Base-by-base conservation (phyloP, 225 moss, liverwort and hornwort genomes). In the Sphagnum tenellum region DNA sequence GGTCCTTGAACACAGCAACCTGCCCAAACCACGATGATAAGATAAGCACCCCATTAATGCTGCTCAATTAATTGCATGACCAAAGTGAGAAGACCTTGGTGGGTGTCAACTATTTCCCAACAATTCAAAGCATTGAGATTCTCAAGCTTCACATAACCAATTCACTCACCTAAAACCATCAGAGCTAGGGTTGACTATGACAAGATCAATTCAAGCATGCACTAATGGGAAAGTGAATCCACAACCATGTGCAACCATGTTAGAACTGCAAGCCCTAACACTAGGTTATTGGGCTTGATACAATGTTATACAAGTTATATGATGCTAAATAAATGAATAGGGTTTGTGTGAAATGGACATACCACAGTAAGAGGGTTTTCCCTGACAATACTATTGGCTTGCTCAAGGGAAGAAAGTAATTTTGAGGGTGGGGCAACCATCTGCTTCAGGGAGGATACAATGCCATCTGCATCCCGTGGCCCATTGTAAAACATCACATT, bases 401-500 rank as follows among this genome's bases (percentile, higher is more conserved):
- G 69, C 57, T 88, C 85, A 46, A 72, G 81, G 45, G 90, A 83
- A 9, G 73, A 76, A 64, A 96, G 78, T 65, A 87, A 79, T 61
- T 81, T 63, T 47, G 88, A 92, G 45, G 92, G 69, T 52, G 92
- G 90, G 14, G 88, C 92, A 67, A 87, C 73, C 67, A 83, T 71
- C 74, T 89, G 85, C 70, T 84, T 77, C 71, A 96, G 72, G 68
- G 88, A 76, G n/a, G 81, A 73, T 49, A 89, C 68, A 55, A 98
- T 98, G 12, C 96, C 96, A 50, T 76, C 85, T 53, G 85, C 73
- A 5, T 89, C 87, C 52, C 96, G 78, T 57, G 96, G 96, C 0
- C 92, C 96, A 49, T 89, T 87, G 63, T 90, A 98, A 7, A 89
- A 85, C 51, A 73, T 71, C 12, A 89, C 69, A 12, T 68, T 48